Conservation (phyloP, 2,329 filamentous ascomycete species). For the Colletotrichum sp. region DNA sequence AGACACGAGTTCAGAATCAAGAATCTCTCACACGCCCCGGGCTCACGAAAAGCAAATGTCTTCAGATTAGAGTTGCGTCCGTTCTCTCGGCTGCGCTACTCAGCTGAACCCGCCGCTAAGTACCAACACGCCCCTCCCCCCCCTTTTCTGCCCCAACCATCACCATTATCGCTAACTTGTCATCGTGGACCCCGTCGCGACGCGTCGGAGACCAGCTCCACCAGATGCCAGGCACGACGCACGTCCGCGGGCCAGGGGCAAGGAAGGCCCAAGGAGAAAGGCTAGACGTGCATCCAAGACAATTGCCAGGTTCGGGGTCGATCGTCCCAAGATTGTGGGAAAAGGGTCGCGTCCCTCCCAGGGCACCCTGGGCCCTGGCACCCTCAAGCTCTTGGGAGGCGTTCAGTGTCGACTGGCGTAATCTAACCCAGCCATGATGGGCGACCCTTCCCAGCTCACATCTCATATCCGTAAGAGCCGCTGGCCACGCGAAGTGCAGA, state of each 20-base stretch:
- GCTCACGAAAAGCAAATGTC: background rate
- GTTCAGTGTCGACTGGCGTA: background rate
- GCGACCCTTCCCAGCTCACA: background rate
- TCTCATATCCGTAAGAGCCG: background rate
- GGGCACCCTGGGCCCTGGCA: background rate
- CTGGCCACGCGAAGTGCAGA: slow-evolving; percentile 6
- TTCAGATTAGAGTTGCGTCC: slow-evolving; percentile 13
- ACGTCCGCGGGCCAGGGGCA: background rate
- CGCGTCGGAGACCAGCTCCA: background rate
- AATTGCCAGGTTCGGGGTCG: background rate
- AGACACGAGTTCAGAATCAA: background rate
- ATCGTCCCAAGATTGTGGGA: slow-evolving; percentile 3
- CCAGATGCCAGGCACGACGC: slow-evolving; percentile 5
- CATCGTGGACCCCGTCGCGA: background rate
- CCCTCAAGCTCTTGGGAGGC: background rate
- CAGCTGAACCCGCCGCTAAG: background rate
- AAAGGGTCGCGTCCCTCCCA: background rate
- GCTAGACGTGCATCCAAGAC: background rate
- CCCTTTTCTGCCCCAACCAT: background rate
- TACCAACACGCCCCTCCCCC: background rate
- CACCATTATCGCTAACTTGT: background rate
- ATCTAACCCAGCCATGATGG: background rate
- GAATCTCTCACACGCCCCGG: background rate
- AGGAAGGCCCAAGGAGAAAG: background rate
- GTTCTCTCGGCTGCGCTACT: background rate